Evolutionary conservation across 805 yeast species (phyloP).

Genomic region (Monosporozyma unispora): DNA sequence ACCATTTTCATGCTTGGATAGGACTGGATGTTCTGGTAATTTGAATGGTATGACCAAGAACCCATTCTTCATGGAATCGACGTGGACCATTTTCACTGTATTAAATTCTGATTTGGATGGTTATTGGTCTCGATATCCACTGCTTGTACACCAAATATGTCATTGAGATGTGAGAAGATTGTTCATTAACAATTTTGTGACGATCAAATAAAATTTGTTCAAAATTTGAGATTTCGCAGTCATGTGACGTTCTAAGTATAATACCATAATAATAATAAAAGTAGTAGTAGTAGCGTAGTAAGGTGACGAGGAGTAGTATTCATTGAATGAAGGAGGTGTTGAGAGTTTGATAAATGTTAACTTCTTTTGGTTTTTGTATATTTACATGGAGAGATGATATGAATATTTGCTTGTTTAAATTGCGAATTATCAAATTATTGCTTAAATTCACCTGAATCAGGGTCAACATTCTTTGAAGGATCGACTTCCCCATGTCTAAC

Average conservation of each 20-base stretch:
- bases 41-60: constrained; percentile 29
- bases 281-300: too few species aligned
- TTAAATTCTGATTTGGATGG: too few species aligned
- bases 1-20: constrained; percentile 3
- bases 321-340: too few species aligned
- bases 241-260: background rate
- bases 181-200: background rate
- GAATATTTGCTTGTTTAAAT: background rate
- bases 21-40: constrained; percentile 12
- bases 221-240: background rate
- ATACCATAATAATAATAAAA: background rate
- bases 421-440: background rate
- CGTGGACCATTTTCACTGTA: background rate
- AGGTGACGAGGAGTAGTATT: background rate
- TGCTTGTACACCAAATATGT: background rate
- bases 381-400: background rate
- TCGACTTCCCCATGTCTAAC: background rate
- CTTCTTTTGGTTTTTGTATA: too few species aligned
- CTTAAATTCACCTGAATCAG: background rate
- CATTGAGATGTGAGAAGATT: background rate
- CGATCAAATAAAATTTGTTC: background rate
- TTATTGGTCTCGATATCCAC: background rate
- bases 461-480: background rate
- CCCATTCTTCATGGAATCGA: constrained; percentile 29
- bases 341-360: too few species aligned